These are phyloP conservation scores for Corrigiola litoralis DNA, from an alignment of 179 eudicot genomes.

Conservation along the genomic window DNA sequence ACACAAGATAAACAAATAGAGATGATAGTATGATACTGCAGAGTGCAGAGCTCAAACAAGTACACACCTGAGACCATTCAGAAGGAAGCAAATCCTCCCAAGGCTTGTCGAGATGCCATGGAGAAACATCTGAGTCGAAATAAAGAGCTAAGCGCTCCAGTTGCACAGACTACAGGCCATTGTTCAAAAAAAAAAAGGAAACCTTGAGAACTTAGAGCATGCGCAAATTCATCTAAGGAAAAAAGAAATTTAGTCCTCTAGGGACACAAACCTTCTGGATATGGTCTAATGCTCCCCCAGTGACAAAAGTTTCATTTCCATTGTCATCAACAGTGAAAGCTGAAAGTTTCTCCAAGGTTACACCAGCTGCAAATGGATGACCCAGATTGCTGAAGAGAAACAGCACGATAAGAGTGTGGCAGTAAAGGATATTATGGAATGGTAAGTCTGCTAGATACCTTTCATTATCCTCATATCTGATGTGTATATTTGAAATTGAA, in stretches of 20 bases:
- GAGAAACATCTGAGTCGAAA: slow-evolving; percentile 79
- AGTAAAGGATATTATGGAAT: background rate
- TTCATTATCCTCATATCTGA: slow-evolving; percentile 97
- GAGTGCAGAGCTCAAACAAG: background rate
- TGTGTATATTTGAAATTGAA: slow-evolving; percentile 90
- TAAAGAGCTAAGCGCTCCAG: slow-evolving; percentile 81
- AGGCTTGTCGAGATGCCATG: slow-evolving; percentile 70
- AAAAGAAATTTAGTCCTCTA: no score
- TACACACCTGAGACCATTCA: slow-evolving; percentile 84
- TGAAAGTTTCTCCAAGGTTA: slow-evolving; percentile 80
- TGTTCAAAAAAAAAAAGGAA: slow-evolving; percentile 4
- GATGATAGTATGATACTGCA: background rate
- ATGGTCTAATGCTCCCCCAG: slow-evolving; percentile 84
- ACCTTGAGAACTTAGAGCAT: background rate
- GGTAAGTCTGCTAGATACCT: slow-evolving; percentile 44
- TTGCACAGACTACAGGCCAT: slow-evolving; percentile 56
- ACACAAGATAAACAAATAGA: background rate
- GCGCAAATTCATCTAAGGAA: background rate
- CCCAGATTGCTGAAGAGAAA: slow-evolving; percentile 68
- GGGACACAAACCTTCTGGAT: slow-evolving; percentile 69
- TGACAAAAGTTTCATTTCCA: slow-evolving; percentile 82
- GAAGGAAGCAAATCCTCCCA: slow-evolving; percentile 85
- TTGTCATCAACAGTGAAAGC: slow-evolving; percentile 89
- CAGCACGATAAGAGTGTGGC: slow-evolving; percentile 19
- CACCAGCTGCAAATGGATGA: slow-evolving; percentile 96